Percentiles rank a stretch among this genome's conserved stretches.
These are phyloP conservation scores for Neopestalotiopsis rosae DNA, from an alignment of 2,329 filamentous ascomycete species.

Conservation along the genomic window DNA sequence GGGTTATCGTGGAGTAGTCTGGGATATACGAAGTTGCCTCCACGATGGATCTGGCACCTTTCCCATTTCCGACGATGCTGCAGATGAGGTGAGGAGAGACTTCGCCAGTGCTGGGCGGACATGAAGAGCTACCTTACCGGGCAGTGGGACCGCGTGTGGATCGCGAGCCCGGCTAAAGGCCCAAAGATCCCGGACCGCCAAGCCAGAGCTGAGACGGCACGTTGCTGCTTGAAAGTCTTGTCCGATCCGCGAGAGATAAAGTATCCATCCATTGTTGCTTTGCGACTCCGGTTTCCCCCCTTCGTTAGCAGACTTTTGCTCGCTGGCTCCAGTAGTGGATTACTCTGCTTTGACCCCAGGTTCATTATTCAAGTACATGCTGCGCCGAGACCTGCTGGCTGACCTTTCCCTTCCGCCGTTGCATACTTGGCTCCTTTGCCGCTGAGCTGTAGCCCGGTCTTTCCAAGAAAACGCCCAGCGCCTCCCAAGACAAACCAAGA, in stretches of 20 bases:
- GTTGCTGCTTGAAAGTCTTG: neutral
- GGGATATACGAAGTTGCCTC: neutral
- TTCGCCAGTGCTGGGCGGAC: neutral
- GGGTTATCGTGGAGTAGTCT: neutral
- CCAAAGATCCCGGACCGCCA: slow-evolving; percentile 3
- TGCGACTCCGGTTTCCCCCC: neutral
- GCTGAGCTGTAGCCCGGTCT: neutral
- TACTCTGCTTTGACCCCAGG: neutral
- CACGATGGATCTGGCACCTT: neutral
- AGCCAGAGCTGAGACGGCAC: slow-evolving; percentile 5
- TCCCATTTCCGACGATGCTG: neutral
- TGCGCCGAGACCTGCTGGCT: slow-evolving; percentile 1
- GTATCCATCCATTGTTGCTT: neutral
- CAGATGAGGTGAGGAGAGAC: neutral
- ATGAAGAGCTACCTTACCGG: neutral
- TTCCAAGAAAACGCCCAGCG: slow-evolving; percentile 4
- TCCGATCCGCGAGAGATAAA: neutral
- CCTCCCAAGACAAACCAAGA: neutral
- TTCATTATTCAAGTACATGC: neutral
- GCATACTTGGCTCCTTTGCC: slow-evolving; percentile 6
- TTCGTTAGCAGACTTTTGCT: neutral
- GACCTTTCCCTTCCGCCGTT: slow-evolving; percentile 5
- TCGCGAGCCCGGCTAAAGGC: neutral
- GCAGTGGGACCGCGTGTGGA: neutral
- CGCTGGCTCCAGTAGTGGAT: too few relatives aligned